These are phyloP conservation scores for Usnea hakonensis DNA, from an alignment of 495 filamentous ascomycete genomes.

Conservation along the genomic window DNA sequence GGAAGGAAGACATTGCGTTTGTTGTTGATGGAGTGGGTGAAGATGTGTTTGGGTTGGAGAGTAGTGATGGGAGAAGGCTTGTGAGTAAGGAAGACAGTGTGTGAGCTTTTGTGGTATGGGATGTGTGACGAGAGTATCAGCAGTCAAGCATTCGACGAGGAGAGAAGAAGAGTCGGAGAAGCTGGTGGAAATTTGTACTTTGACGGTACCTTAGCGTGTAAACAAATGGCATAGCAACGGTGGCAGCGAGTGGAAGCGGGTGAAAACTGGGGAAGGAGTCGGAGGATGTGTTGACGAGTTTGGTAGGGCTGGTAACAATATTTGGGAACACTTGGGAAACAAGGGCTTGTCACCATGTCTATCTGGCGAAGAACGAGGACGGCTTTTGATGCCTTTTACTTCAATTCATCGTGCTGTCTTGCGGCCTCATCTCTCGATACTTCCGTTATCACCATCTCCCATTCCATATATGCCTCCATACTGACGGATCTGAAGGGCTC, in stretches of 20 bases:
- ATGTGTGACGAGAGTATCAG: not conserved
- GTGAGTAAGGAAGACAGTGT: not conserved
- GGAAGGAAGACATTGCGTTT: not conserved
- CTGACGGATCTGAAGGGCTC: no score
- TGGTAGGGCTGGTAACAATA: not conserved
- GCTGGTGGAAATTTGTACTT: not conserved
- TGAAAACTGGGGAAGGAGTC: not conserved
- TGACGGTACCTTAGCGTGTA: not conserved
- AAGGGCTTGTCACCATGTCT: no score
- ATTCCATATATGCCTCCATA: no score
- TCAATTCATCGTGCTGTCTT: no score
- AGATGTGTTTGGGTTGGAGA: not conserved
- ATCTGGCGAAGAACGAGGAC: no score
- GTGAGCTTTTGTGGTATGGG: not conserved
- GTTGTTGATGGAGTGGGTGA: not conserved
- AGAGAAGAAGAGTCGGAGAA: constrained; percentile 1
- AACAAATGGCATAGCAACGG: constrained; percentile 7
- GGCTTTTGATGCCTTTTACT: no score
- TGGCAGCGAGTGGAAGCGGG: not conserved
- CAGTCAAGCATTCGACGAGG: constrained; percentile 5
- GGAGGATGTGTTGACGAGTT: not conserved
- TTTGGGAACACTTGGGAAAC: no score
- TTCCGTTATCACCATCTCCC: no score
- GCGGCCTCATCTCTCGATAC: no score
- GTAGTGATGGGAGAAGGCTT: not conserved